These are phyloP conservation scores for Aspergillus versicolor DNA, from an alignment of 2,329 filamentous ascomycete genomes.

Conservation along the genomic window DNA sequence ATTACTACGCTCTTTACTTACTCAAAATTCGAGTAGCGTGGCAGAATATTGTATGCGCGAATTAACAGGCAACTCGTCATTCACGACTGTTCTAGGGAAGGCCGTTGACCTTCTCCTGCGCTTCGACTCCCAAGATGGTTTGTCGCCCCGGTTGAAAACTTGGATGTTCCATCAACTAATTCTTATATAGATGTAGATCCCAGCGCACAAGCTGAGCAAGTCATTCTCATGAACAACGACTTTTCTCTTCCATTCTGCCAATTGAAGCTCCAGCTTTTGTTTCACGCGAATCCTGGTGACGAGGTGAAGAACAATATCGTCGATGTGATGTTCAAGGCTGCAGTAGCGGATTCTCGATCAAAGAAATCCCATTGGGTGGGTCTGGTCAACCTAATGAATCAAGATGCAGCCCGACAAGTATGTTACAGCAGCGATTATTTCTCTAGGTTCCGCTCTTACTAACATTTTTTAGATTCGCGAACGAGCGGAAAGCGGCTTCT, in stretches of 20 bases:
- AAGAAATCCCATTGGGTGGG: slow-evolving; percentile 40
- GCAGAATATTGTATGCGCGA: slow-evolving; percentile 30
- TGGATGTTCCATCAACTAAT: slow-evolving; percentile 10
- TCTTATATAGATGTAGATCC: slow-evolving; percentile 2
- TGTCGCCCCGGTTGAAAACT: background rate
- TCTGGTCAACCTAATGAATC: slow-evolving; percentile 38
- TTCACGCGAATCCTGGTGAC: slow-evolving; percentile 30
- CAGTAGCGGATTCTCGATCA: slow-evolving; percentile 35
- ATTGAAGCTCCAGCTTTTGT: slow-evolving; percentile 42
- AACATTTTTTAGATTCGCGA: slow-evolving; percentile 35
- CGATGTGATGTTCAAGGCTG: slow-evolving; percentile 41
- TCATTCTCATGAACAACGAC: slow-evolving; percentile 38
- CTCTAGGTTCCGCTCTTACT: slow-evolving; percentile 12
- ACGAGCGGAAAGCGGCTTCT: slow-evolving; percentile 42
- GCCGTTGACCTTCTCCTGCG: slow-evolving; percentile 36
- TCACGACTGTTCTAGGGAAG: slow-evolving; percentile 28
- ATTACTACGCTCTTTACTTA: slow-evolving; percentile 35
- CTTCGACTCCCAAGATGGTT: slow-evolving; percentile 22
- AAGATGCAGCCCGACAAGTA: slow-evolving; percentile 38
- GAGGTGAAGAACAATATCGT: slow-evolving; percentile 33
- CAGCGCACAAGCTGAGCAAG: slow-evolving; percentile 34
- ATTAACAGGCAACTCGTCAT: slow-evolving; percentile 27
- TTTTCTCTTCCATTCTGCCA: slow-evolving; percentile 46
- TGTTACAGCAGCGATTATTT: slow-evolving; percentile 11
- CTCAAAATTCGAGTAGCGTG: slow-evolving; percentile 31